phyloP scores from a whole-genome alignment of 805 yeast genomes.

The Candida maesae region DNA sequence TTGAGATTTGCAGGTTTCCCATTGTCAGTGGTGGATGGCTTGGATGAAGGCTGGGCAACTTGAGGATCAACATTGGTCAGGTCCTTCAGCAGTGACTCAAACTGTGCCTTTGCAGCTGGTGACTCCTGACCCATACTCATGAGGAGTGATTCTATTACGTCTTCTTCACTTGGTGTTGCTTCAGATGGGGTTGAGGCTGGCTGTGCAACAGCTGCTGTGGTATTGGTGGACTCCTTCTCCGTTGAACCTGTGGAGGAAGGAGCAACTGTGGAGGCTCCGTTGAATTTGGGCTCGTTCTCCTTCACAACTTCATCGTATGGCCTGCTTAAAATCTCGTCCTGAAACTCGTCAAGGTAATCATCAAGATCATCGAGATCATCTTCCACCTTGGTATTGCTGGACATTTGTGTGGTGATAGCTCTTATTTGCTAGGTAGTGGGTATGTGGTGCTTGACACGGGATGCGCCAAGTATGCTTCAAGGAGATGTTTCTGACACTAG shows the following conservation, averaged over 20 bases:
- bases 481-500: too few species aligned
- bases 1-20: conserved; percentile 42
- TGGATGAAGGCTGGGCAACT: not conserved
- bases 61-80: conserved; percentile 23
- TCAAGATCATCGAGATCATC: conserved; percentile 74
- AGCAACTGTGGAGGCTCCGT: not conserved
- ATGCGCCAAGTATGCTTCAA: too few species aligned
- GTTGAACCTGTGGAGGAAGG: not conserved
- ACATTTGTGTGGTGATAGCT: conserved; percentile 1
- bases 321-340: conserved; percentile 59
- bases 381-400: conserved; percentile 7
- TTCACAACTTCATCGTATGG: conserved; percentile 28
- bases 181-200: not conserved
- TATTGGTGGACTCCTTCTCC: not conserved
- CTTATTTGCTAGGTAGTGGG: too few species aligned
- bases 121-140: conserved; percentile 39
- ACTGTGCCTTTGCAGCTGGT: conserved; percentile 48
- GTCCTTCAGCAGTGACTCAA: conserved; percentile 40
- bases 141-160: conserved; percentile 27
- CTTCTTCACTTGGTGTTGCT: conserved; percentile 7
- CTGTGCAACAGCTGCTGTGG: too few species aligned
- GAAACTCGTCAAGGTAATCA: conserved; percentile 82
- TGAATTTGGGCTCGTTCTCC: conserved; percentile 17
- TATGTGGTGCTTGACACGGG: too few species aligned
- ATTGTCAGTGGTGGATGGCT: too few species aligned